These are phyloP conservation scores for Papilionanthe hybrid DNA, from an alignment of 116 monocot genomes.

Conservation along the genomic window DNA sequence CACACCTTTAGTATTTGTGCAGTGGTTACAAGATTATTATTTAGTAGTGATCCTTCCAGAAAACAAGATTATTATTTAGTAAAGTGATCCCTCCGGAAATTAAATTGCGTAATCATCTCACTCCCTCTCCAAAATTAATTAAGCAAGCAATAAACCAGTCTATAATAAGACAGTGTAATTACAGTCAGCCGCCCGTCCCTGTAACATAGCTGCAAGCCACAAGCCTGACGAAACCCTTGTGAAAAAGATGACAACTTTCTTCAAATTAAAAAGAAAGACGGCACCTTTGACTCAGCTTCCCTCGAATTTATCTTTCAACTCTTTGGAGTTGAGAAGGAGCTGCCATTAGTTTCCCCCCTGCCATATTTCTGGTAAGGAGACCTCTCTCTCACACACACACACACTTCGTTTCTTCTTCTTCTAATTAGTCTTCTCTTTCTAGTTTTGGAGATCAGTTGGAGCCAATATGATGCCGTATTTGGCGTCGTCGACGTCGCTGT, in stretches of 20 bases:
- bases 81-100: too few species aligned
- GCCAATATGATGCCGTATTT: slow-evolving; percentile 4
- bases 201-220: neutral
- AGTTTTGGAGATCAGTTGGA: neutral
- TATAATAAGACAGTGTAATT: too few species aligned
- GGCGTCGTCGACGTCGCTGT: slow-evolving; percentile 6
- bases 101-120: too few species aligned
- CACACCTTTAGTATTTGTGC: too few species aligned
- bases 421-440: neutral
- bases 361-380: neutral
- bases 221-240: neutral
- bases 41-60: too few species aligned
- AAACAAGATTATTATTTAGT: too few species aligned
- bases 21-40: too few species aligned
- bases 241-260: neutral
- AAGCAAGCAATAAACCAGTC: too few species aligned
- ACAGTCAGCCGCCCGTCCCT: neutral
- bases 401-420: neutral
- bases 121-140: too few species aligned
- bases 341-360: neutral
- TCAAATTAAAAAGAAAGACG: slow-evolving; percentile 3
- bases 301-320: neutral
- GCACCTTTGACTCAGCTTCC: slow-evolving; percentile 2
- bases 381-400: neutral
- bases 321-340: neutral